Evolutionary conservation across 306 rosid species (phyloP).

Genomic region (Begonia peltatifolia): DNA sequence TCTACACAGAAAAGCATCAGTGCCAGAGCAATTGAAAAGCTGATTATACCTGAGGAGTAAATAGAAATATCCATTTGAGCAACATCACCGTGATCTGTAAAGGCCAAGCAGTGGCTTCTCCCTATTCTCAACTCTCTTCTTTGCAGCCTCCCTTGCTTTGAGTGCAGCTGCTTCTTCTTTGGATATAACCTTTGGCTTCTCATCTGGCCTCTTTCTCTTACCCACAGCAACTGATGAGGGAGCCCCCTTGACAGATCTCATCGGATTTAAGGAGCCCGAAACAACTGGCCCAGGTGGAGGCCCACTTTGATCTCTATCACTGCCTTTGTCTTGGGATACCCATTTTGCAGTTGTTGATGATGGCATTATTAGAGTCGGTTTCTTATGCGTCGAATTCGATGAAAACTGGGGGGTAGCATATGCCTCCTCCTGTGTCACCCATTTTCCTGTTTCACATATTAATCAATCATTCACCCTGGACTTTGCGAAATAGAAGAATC

Average conservation of each 20-base stretch:
- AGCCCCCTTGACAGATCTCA: slow-evolving; percentile 53
- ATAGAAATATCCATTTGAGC: too few relatives aligned
- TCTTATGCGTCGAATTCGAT: slow-evolving; percentile 27
- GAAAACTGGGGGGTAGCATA: slow-evolving; percentile 56
- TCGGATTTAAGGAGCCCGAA: slow-evolving; percentile 49
- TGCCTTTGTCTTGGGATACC: slow-evolving; percentile 20
- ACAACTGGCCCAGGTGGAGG: slow-evolving; percentile 54
- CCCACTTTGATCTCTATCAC: slow-evolving; percentile 25
- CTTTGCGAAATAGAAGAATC: too few relatives aligned
- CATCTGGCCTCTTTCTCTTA: slow-evolving; percentile 67
- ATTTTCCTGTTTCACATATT: slow-evolving; percentile 55
- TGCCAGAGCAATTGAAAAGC: too few relatives aligned
- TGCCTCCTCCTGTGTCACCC: slow-evolving; percentile 96
- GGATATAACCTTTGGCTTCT: slow-evolving; percentile 47
- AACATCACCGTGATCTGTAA: slow-evolving; percentile 40
- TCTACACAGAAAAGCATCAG: too few relatives aligned
- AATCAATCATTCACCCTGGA: slow-evolving; percentile 13
- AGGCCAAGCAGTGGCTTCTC: slow-evolving; percentile 89
- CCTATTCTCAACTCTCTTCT: slow-evolving; percentile 83
- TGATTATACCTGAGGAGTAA: too few relatives aligned
- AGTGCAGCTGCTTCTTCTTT: slow-evolving; percentile 84
- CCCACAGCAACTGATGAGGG: slow-evolving; percentile 66
- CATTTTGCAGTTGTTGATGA: slow-evolving; percentile 26
- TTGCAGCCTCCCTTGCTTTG: slow-evolving; percentile 93
- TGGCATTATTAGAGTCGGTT: slow-evolving; percentile 28